These are phyloP conservation scores for Persicaria maculosa DNA, from an alignment of 148 eudicot species.

Conservation along the genomic window DNA sequence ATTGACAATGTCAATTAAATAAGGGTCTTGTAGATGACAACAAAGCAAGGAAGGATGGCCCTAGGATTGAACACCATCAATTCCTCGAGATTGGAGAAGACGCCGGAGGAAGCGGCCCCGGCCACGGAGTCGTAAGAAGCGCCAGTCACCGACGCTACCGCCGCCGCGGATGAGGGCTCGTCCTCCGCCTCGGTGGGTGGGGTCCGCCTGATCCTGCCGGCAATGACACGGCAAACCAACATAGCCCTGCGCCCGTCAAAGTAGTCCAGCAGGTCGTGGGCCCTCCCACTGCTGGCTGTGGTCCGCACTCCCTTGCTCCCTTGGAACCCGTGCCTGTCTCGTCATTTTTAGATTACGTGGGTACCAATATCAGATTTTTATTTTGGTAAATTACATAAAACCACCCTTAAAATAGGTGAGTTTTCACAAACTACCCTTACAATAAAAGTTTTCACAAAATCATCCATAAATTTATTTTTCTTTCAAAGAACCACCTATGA, in stretches of 20 bases:
- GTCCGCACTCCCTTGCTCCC: slow-evolving; percentile 53
- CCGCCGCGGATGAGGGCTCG: slow-evolving; percentile 17
- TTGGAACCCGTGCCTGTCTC: slow-evolving; percentile 62
- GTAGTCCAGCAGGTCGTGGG: slow-evolving; percentile 56
- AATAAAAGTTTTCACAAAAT: too few species aligned
- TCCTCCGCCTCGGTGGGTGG: slow-evolving; percentile 22
- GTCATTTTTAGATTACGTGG: neutral
- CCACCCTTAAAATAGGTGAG: too few species aligned
- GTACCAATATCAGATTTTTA: too few species aligned
- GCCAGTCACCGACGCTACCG: slow-evolving; percentile 6
- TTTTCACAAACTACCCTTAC: too few species aligned
- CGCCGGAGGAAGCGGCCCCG: slow-evolving; percentile 51
- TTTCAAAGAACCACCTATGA: too few species aligned
- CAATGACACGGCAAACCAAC: slow-evolving; percentile 91
- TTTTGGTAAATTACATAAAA: too few species aligned
- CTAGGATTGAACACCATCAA: slow-evolving; percentile 56
- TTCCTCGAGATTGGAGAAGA: slow-evolving; percentile 77
- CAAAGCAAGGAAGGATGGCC: slow-evolving; percentile 94
- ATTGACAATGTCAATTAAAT: neutral
- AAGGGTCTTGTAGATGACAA: slow-evolving; percentile 69
- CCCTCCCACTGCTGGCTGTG: slow-evolving; percentile 85
- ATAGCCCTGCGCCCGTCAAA: slow-evolving; percentile 54
- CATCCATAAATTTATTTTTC: too few species aligned
- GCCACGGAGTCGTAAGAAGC: slow-evolving; percentile 64
- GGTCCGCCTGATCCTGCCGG: slow-evolving; percentile 63